Percentiles rank a stretch among this genome's conserved stretches.
Conservation (phyloP, 768 basidiomycete species). For the Cyclocybe cylindracea region DNA sequence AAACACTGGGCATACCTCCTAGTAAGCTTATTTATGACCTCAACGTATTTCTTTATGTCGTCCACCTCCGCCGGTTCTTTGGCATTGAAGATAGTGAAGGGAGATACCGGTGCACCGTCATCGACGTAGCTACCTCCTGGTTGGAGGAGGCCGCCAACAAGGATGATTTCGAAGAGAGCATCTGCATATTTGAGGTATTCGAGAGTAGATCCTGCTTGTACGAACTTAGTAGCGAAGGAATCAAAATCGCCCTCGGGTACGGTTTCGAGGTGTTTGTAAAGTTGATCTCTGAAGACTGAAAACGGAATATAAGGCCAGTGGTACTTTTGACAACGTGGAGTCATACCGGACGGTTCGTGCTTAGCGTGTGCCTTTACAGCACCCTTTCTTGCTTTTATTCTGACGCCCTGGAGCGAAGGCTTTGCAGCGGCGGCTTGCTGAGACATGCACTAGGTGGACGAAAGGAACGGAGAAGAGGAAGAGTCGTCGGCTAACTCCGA, state of each 20-base stretch:
- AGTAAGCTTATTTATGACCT: constrained; percentile 94
- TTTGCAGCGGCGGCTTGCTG: constrained; percentile 80
- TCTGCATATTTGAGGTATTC: constrained; percentile 98
- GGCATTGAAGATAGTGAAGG: constrained; percentile 86
- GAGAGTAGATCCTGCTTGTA: constrained; percentile 89
- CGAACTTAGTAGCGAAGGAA: constrained; percentile 76
- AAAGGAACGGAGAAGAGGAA: constrained; percentile 23
- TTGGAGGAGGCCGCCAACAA: constrained; percentile 95
- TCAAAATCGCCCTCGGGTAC: constrained; percentile 83
- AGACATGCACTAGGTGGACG: constrained; percentile 77
- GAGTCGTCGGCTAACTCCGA: constrained; percentile 24
- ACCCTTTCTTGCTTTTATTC: constrained; percentile 92
- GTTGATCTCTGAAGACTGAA: constrained; percentile 89
- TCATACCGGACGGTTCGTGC: constrained; percentile 80
- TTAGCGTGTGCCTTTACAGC: constrained; percentile 91
- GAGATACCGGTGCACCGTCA: constrained; percentile 80
- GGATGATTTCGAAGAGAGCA: constrained; percentile 91
- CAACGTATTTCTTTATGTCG: constrained; percentile 91
- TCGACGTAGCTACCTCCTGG: constrained; percentile 93
- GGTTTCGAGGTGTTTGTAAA: constrained; percentile 88
- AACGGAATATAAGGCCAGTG: constrained; percentile 4
- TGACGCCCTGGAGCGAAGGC: constrained; percentile 91
- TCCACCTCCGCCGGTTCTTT: constrained; percentile 77
- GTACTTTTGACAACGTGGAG: background rate
- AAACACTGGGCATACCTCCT: constrained; percentile 60